Conservation (phyloP, 306 rosid genomes). For the Dryas octopetala region DNA sequence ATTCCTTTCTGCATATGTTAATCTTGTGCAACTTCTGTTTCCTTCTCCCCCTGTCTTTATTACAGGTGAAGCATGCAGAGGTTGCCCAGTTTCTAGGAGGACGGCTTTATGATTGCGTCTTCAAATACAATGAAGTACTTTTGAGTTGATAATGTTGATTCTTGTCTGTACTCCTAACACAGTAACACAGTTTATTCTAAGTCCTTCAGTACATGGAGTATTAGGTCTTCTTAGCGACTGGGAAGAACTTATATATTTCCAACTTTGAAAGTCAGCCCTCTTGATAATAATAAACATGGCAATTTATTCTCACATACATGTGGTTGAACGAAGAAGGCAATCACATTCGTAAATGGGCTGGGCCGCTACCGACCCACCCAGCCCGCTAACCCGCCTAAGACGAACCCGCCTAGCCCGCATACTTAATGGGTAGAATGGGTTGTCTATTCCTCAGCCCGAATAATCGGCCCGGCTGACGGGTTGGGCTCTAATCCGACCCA, state of each 20-base stretch:
- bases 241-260: slow-evolving; percentile 15
- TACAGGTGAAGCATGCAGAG: slow-evolving; percentile 88
- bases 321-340: too few relatives aligned
- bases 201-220: slow-evolving; percentile 8
- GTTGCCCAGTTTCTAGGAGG: slow-evolving; percentile 95
- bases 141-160: slow-evolving; percentile 32
- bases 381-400: too few relatives aligned
- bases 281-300: slow-evolving; percentile 7
- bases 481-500: too few relatives aligned
- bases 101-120: slow-evolving; percentile 87
- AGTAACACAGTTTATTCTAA: slow-evolving; percentile 17
- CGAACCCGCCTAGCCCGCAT: too few relatives aligned
- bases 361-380: too few relatives aligned
- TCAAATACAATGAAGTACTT: slow-evolving; percentile 73
- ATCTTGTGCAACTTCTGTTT: neutral
- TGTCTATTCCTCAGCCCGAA: too few relatives aligned
- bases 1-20: slow-evolving; percentile 9
- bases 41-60: slow-evolving; percentile 13
- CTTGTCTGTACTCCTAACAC: slow-evolving; percentile 26
- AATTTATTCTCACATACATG: neutral
- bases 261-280: slow-evolving; percentile 13
- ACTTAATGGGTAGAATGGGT: too few relatives aligned
- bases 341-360: too few relatives aligned
- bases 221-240: slow-evolving; percentile 5
- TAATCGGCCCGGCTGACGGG: too few relatives aligned